phyloP scores from a whole-genome alignment of 129 eudicot species.

The Flaveria sonorensis region DNA sequence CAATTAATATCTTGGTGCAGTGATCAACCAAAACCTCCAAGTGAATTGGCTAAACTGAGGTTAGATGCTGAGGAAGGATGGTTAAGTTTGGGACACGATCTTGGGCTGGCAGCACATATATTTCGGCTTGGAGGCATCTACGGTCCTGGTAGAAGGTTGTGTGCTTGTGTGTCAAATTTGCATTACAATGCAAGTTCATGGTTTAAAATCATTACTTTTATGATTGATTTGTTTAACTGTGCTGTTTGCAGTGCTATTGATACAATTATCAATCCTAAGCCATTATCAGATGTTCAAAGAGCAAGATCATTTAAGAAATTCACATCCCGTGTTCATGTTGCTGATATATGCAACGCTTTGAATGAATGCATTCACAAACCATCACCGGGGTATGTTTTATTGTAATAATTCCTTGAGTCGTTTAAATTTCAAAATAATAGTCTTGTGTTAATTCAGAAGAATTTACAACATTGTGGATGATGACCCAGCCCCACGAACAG shows the following conservation, averaged over 20 bases:
- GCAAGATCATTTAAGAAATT: constrained; percentile 59
- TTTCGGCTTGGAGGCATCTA: constrained; percentile 95
- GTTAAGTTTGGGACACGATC: constrained; percentile 64
- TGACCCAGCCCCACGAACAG: constrained; percentile 75
- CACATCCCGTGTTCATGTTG: constrained; percentile 85
- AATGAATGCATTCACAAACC: constrained; percentile 55
- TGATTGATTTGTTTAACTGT: not conserved
- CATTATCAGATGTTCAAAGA: constrained; percentile 57
- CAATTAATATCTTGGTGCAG: constrained; percentile 37
- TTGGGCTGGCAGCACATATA: constrained; percentile 57
- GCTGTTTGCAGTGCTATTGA: constrained; percentile 70
- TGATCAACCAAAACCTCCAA: constrained; percentile 48
- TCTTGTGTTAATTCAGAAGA: constrained; percentile 37
- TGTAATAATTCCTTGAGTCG: not conserved
- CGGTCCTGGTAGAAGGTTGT: constrained; percentile 98
- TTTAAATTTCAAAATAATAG: not conserved
- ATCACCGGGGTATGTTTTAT: constrained; percentile 48
- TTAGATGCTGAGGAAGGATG: constrained; percentile 82
- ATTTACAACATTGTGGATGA: constrained; percentile 87
- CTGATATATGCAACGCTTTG: constrained; percentile 85
- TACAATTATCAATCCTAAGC: constrained; percentile 59
- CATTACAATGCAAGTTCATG: not conserved
- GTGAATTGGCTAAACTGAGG: constrained; percentile 54
- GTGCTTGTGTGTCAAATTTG: constrained; percentile 4
- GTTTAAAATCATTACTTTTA: not conserved